These are phyloP conservation scores for Verticillium dahliae DNA, from an alignment of 2,329 filamentous ascomycete species.

Conservation along the genomic window DNA sequence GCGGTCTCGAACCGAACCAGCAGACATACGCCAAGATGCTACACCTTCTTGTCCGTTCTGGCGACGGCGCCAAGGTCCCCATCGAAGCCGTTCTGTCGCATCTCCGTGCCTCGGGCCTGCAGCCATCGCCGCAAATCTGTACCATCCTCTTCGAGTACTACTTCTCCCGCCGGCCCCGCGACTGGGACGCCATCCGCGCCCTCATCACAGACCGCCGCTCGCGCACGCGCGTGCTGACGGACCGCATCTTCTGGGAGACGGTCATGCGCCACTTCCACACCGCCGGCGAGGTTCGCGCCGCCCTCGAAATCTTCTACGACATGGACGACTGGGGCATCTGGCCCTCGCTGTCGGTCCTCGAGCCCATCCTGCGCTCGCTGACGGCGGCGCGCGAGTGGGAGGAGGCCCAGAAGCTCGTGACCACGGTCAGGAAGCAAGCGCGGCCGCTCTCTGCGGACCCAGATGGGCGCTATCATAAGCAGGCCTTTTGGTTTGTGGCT, in stretches of 20 bases:
- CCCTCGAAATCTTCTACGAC: conserved; percentile 34
- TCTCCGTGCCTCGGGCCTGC: conserved; percentile 48
- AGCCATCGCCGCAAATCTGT: conserved; percentile 60
- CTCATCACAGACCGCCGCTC: conserved; percentile 46
- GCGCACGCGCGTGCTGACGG: conserved; percentile 10
- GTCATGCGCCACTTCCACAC: conserved; percentile 10
- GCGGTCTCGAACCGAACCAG: conserved; percentile 52
- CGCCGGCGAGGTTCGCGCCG: conserved; percentile 7
- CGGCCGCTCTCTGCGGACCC: conserved; percentile 3
- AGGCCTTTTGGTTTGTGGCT: conserved; percentile 44
- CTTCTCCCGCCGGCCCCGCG: conserved; percentile 53
- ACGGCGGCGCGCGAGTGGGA: conserved; percentile 10
- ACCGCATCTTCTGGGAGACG: conserved; percentile 17
- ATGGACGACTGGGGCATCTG: conserved; percentile 26
- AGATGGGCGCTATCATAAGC: conserved; percentile 32
- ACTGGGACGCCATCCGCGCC: conserved; percentile 51
- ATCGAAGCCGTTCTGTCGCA: conserved; percentile 56
- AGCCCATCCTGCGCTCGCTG: conserved; percentile 10
- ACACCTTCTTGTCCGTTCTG: conserved; percentile 46
- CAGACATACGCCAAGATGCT: conserved; percentile 66
- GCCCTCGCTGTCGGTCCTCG: conserved; percentile 9
- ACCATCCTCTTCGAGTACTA: conserved; percentile 67
- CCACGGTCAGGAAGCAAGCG: conserved; percentile 12
- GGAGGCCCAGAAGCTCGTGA: conserved; percentile 26
- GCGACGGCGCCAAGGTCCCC: conserved; percentile 35